Evolutionary conservation across 371 early-diverging fungal species (phyloP).

Genomic region (Gilbertella persicaria): DNA sequence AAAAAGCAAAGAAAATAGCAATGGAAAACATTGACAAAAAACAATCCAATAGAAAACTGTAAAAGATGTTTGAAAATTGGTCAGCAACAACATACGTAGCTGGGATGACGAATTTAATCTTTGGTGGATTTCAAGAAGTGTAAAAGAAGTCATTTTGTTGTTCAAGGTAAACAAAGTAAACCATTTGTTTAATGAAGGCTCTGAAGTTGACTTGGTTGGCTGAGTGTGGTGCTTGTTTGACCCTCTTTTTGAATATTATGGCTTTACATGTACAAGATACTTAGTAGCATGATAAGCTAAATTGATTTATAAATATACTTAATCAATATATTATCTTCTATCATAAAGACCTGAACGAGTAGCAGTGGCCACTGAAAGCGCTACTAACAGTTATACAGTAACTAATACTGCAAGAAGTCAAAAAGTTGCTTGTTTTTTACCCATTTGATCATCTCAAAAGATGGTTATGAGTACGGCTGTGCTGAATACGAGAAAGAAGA

Average conservation of each 20-base stretch:
- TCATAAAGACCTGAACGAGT: background rate
- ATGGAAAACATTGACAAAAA: too few species aligned
- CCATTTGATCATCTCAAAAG: background rate
- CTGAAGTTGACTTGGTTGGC: background rate
- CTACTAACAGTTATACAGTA: background rate
- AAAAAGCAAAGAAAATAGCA: too few species aligned
- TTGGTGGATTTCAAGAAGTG: background rate
- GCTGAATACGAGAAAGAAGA: background rate
- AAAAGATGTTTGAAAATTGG: background rate
- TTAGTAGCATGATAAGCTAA: too few species aligned
- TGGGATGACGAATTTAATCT: background rate
- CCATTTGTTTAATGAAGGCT: background rate
- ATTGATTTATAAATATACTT: too few species aligned
- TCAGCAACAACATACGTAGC: background rate
- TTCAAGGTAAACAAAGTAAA: background rate
- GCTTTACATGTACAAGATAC: background rate
- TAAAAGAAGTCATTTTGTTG: background rate
- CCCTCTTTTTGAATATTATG: background rate
- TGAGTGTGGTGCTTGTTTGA: background rate
- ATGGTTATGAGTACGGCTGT: background rate
- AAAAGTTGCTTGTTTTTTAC: background rate
- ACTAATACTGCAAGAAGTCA: background rate
- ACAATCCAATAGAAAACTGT: too few species aligned
- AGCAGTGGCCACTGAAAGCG: background rate
- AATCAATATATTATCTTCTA: background rate